These are phyloP conservation scores for Solanum bulbocastanum DNA, from an alignment of 257 asterid species.

Conservation along the genomic window DNA sequence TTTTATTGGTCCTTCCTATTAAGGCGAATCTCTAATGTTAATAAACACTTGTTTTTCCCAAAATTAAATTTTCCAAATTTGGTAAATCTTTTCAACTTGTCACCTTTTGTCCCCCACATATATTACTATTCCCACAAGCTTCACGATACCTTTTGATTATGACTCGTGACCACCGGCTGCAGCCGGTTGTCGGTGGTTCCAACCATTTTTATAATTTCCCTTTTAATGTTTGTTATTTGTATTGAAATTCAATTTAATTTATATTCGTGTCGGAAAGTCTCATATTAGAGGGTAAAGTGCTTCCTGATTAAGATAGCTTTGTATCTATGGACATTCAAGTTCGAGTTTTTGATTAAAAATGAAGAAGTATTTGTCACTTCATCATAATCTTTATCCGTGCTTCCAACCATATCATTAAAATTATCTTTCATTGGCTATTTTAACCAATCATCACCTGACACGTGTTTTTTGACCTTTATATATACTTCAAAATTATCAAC, in stretches of 20 bases:
- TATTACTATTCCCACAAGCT: neutral
- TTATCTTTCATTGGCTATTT: neutral
- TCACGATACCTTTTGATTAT: neutral
- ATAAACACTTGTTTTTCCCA: neutral
- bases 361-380: too few relatives aligned
- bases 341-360: too few relatives aligned
- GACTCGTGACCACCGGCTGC: neutral
- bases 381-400: too few relatives aligned
- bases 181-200: neutral
- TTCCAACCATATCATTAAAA: neutral
- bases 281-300: too few relatives aligned
- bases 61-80: neutral
- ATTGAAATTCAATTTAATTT: accelerated
- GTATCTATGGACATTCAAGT: too few relatives aligned
- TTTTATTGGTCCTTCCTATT: neutral
- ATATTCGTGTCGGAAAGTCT: accelerated
- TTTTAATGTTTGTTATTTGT: too few relatives aligned
- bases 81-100: neutral
- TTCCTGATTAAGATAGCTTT: accelerated
- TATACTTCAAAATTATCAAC: neutral
- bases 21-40: neutral
- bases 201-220: neutral
- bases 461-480: neutral
- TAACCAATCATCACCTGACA: neutral
- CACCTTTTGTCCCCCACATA: neutral